Base-by-base conservation (phyloP, 306 rosid genomes). In the Prunus kanzakura region DNA sequence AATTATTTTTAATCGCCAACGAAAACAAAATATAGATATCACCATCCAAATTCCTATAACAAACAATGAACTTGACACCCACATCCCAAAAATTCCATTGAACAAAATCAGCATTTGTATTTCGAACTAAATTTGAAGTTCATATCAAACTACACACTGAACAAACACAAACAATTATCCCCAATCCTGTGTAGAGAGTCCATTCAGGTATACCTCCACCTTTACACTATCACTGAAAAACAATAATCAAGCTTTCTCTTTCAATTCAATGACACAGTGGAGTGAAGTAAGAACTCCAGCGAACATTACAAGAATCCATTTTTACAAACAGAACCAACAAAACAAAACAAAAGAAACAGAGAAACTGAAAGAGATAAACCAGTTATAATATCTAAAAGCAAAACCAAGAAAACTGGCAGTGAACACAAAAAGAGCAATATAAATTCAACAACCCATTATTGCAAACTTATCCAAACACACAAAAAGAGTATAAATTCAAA, bases 361-460 rank as follows among this genome's bases (percentile, higher is more conserved):
- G 49, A 25, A 15, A 45, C 1, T 25, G 27, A 74, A 41, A 43
- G 2, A 30, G n/a, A 49, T 3, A 20, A 58, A 67, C 68, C 18
- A 18, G 52, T 45, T n/a, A 61, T 45, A 52, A 62, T 23, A 72
- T 46, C 60, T 46, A 18, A 50, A 69, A 22, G 29, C 56, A 64
- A 41, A 78, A 71, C 79, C 27, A 51, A 72, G 18, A 61, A 67
- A 71, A 46, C 23, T 57, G 27, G n/a, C 71, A 54, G 52, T 69
- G 66, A 69, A 54, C 35, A 47, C 43, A 50, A 67, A 8, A 11
- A 79, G 38, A 76, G 77, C 67, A 55, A n/a, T 47, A 69, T 51
- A 22, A 56, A 82, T 58, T 23, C 75, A 82, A 67, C 64, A 69
- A 80, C 78, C 77, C 86, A 50, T 83, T 71, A 76, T 32, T 18